Evolutionary conservation across 495 filamentous ascomycete genomes (phyloP), one percentile per base, ranked within the genome.

Genomic region (Parachaetomium inaequale): DNA sequence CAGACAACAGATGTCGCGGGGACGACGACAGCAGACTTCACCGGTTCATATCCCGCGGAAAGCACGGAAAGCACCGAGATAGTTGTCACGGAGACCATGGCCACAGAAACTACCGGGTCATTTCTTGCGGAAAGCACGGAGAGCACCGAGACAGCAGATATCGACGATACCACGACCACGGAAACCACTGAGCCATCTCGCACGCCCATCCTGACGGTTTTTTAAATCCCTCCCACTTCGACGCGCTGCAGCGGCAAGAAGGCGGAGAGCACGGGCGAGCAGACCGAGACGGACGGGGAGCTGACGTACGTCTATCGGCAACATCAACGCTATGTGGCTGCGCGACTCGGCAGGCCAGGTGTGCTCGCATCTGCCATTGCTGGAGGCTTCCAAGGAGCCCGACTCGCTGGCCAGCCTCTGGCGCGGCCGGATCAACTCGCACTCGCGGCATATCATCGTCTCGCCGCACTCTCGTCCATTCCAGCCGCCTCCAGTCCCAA

Each of bases 241-340:
- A 72, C 40, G 0, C 21, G 12, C 42, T 67, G 26, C 70, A 73
- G 36, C 17, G 31, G 2, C 19, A 52, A 63, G 19, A 72, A 72
- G n/a, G 67, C 73, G 31, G 29, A 55, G 2, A 42, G 40, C 2
- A 69, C 68, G 7, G 62, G 61, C n/a, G 66, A 70, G 58, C 53
- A 68, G 7, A 73, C 62, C 7, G 66, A 67, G 19, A 81, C 84
- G 7, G 83, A 84, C 52, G 82, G 87, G 63, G 85, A 88, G 70
- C 72, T 88, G 46, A 82, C 84, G 11, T 87, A 86, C 63, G 73
- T 87, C 87, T 64, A 87, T 85, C 14, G 84, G 85, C 28, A 84
- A 87, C 66, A 86, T 86, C 71, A 81, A 87, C 62, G 85, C 84
- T 26, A 86, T 87, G 83, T 87, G 85, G 84, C 75, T 88, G 66